phyloP scores from a whole-genome alignment of 768 basidiomycete genomes.

The Pleurotus sapidus region DNA sequence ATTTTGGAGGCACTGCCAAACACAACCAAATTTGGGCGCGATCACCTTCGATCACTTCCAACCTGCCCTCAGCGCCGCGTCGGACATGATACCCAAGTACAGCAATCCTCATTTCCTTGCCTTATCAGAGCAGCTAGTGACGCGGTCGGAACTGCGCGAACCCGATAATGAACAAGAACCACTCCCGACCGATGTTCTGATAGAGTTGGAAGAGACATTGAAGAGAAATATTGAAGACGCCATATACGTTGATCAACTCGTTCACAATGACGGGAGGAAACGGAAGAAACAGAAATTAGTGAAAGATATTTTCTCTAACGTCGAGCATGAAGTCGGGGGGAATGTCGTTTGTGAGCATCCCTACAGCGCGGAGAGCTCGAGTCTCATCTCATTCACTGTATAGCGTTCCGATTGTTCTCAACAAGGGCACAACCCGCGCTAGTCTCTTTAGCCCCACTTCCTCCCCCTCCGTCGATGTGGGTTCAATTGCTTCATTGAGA shows the following conservation, averaged over 20 bases:
- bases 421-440: not conserved
- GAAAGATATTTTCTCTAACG: slow-evolving; percentile 5
- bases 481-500: not conserved
- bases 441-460: slow-evolving; percentile 1
- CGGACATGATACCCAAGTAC: not conserved
- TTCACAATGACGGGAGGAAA: not conserved
- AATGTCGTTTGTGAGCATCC: not conserved
- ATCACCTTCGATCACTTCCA: not conserved
- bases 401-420: slow-evolving; percentile 1
- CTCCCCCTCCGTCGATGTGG: not conserved
- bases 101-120: slow-evolving; percentile 3
- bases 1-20: not conserved
- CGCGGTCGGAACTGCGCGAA: not conserved
- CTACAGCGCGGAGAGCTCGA: not conserved
- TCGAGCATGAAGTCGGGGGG: not conserved
- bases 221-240: not conserved
- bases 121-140: not conserved
- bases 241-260: not conserved
- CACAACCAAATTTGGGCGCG: not conserved
- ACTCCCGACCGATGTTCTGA: not conserved
- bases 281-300: not conserved
- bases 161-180: not conserved
- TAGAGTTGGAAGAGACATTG: not conserved
- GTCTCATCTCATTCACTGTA: not conserved
- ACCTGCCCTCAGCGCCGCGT: no score